Evolutionary conservation across 345 rosid species (phyloP).

Genomic region (Rubroshorea leprosula): DNA sequence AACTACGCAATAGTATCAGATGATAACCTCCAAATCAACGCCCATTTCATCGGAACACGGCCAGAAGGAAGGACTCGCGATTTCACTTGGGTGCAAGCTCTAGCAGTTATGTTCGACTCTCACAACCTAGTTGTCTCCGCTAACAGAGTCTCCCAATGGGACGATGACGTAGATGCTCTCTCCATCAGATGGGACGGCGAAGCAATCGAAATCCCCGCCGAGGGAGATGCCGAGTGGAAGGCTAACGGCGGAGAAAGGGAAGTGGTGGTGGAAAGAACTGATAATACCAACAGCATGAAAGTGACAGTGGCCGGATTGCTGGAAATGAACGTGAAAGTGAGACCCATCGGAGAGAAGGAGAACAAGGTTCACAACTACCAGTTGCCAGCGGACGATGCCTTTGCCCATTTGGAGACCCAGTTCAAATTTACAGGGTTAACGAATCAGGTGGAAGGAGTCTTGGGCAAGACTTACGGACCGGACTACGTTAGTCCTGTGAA

Average conservation of each 20-base stretch:
- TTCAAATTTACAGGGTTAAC: slow-evolving; percentile 41
- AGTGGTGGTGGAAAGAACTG: slow-evolving; percentile 46
- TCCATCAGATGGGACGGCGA: slow-evolving; percentile 37
- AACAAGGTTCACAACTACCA: slow-evolving; percentile 53
- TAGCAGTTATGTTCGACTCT: slow-evolving; percentile 45
- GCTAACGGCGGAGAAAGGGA: slow-evolving; percentile 15
- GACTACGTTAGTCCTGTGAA: slow-evolving; percentile 54
- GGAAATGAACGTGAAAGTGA: slow-evolving; percentile 41
- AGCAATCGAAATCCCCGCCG: slow-evolving; percentile 26
- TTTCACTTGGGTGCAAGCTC: slow-evolving; percentile 75
- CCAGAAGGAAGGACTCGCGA: slow-evolving; percentile 53
- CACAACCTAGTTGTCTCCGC: slow-evolving; percentile 53
- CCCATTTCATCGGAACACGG: slow-evolving; percentile 58
- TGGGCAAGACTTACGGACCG: slow-evolving; percentile 65
- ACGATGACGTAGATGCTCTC: slow-evolving; percentile 41
- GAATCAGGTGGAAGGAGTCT: slow-evolving; percentile 56
- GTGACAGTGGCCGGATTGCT: slow-evolving; percentile 38
- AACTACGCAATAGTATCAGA: slow-evolving; percentile 69
- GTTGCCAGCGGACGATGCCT: slow-evolving; percentile 44
- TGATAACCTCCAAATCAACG: slow-evolving; percentile 57
- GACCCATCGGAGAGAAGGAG: slow-evolving; percentile 52
- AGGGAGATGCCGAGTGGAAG: slow-evolving; percentile 40
- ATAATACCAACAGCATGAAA: slow-evolving; percentile 36
- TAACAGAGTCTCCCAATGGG: slow-evolving; percentile 43
- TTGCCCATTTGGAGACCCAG: slow-evolving; percentile 69